These are phyloP conservation scores for Cyclanthera cordifolia DNA, from an alignment of 306 rosid genomes.

Conservation along the genomic window DNA sequence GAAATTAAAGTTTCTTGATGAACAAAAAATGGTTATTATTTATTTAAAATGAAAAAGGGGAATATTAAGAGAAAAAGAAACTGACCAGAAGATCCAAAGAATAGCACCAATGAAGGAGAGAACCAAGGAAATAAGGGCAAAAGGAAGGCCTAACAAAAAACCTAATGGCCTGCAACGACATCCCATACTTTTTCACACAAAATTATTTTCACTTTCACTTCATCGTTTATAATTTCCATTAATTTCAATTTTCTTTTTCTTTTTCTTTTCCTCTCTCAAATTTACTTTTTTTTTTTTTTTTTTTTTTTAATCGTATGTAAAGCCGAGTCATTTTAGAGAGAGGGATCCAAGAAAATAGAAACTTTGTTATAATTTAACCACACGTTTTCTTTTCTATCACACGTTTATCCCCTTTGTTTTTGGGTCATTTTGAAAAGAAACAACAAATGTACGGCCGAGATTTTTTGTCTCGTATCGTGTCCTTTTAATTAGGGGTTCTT, in stretches of 20 bases:
- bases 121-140: constrained; percentile 28
- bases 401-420: background rate
- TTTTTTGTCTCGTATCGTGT: background rate
- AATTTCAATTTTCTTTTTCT: background rate
- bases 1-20: background rate
- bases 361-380: background rate
- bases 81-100: constrained; percentile 32
- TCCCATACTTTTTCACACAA: background rate
- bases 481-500: too few relatives aligned
- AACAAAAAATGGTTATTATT: too few relatives aligned
- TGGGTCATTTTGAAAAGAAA: background rate
- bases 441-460: background rate
- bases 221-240: background rate
- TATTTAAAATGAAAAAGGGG: too few relatives aligned
- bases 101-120: constrained; percentile 25
- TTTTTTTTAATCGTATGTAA: background rate
- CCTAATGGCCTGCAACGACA: constrained; percentile 32
- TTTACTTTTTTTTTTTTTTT: background rate
- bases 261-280: background rate
- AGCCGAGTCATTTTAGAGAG: background rate
- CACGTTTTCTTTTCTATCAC: background rate
- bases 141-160: constrained; percentile 37
- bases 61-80: background rate
- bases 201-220: background rate
- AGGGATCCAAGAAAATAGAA: background rate